A percentile compares a stretch with the other conserved stretches of the same genome.
These are phyloP conservation scores for Platanthera guangdongensis DNA, from an alignment of 106 monocot species.

Conservation along the genomic window DNA sequence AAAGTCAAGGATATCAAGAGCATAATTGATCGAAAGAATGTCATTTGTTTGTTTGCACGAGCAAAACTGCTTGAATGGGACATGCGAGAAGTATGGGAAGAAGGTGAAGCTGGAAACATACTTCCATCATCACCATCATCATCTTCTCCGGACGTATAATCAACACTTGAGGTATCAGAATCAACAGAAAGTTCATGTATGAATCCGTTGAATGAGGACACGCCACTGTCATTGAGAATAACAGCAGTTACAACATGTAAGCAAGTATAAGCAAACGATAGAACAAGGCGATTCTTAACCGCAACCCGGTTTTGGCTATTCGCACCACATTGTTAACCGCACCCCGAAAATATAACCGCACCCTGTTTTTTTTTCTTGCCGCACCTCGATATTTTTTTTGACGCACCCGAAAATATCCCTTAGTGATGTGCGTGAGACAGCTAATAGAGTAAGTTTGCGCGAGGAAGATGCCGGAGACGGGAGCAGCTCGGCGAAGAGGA, in stretches of 20 bases:
- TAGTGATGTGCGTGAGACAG: too few relatives aligned
- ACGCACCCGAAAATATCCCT: too few relatives aligned
- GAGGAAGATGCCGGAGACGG: too few relatives aligned
- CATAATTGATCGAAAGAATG: slow-evolving; percentile 24
- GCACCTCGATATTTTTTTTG: too few relatives aligned
- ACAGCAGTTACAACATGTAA: not conserved
- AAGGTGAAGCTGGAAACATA: slow-evolving; percentile 58
- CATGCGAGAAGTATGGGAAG: slow-evolving; percentile 71
- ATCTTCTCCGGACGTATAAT: slow-evolving; percentile 63
- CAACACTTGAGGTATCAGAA: slow-evolving; percentile 52
- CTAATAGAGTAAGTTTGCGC: too few relatives aligned
- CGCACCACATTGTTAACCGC: too few relatives aligned
- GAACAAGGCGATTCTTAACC: too few relatives aligned
- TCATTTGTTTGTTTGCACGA: slow-evolving; percentile 39
- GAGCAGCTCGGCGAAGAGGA: too few relatives aligned
- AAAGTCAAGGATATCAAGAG: slow-evolving; percentile 59
- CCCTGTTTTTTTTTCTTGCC: too few relatives aligned
- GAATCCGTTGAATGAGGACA: slow-evolving; percentile 92
- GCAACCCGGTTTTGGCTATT: too few relatives aligned
- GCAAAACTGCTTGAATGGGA: slow-evolving; percentile 62
- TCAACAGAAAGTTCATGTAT: slow-evolving; percentile 86
- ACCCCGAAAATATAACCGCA: too few relatives aligned
- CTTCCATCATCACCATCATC: slow-evolving; percentile 64
- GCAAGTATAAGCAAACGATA: too few relatives aligned
- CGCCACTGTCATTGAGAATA: slow-evolving; percentile 57